Percentiles rank a stretch among this genome's conserved stretches.
Evolutionary conservation across 2,329 filamentous ascomycete species (phyloP).

Genomic region (Penicillium paneum): DNA sequence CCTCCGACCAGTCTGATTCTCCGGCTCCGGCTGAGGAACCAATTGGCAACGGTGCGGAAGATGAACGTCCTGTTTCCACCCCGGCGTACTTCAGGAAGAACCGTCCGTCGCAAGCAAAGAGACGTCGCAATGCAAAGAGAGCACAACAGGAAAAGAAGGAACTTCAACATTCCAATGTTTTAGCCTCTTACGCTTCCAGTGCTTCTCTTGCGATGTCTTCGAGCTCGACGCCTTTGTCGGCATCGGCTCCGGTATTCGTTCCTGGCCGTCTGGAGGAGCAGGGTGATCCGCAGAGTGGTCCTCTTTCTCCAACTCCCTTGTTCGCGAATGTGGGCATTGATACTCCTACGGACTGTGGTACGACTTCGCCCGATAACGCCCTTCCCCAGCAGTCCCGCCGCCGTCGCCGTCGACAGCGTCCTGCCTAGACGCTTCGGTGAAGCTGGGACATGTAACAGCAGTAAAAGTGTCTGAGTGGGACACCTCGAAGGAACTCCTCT

Average conservation of each 20-base stretch:
- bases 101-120: slow-evolving; percentile 2
- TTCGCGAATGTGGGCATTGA: neutral
- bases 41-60: neutral
- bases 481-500: neutral
- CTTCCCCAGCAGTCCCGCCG: neutral
- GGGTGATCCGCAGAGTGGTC: slow-evolving; percentile 1
- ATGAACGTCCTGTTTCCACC: neutral
- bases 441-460: neutral
- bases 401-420: neutral
- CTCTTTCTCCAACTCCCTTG: neutral
- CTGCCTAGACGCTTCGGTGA: neutral
- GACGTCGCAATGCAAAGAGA: neutral
- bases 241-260: slow-evolving; percentile 1
- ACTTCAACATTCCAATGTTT: neutral
- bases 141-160: neutral
- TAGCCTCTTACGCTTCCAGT: neutral
- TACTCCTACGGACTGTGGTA: slow-evolving; percentile 1
- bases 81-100: neutral
- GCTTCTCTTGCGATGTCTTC: neutral
- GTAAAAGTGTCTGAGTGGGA: neutral
- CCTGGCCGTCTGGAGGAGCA: neutral
- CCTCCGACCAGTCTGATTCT: neutral
- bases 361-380: neutral
- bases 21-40: neutral
- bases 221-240: neutral